Base-by-base conservation (phyloP, 129 eudicot species). In the Arctium minus region DNA sequence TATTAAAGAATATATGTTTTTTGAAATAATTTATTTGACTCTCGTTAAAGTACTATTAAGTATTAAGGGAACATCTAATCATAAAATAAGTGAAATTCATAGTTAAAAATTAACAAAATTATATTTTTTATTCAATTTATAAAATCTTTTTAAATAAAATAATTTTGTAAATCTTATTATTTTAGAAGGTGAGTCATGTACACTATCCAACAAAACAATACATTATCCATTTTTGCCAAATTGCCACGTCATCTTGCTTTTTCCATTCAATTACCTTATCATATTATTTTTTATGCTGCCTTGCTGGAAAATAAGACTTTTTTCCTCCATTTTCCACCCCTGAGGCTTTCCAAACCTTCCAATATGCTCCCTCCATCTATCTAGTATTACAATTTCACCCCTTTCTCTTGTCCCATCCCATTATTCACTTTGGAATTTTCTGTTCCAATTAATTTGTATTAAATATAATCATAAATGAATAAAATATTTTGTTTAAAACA, bases 141-240 rank as follows among this genome's bases (percentile, higher is more conserved):
- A 22, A 22, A 22, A 22, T 22, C 27, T 38, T 38, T 38, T 46
- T 9, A 11, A 48, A 2, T 48, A 12, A 12, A 12, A 48, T 48
- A 12, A 10, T 10, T 8, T 13, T 53, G 5, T 53, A 53, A 53
- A 53, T 53, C 7, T 53, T 53, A 53, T 13, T 53, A 53, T 60
- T 60, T 60, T 60, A 29, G 71, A 8, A 70, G 56, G 73, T 6
- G 29, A 60, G 29, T 35, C 60, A 42, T 50, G 72, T 77, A 37
- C 82, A 46, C 79, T 29, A 83, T 78, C 78, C 74, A 53, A 71
- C 79, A 77, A 70, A 72, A 17, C n/a, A 83, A 29, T 77, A 77
- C 48, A 50, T 72, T 68, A 50, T 83, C 73, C 42, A 40, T 6
- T 42, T 39, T 74, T 10, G 12, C 44, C 44, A 31, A 70, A 4